Evolutionary conservation across 176 grass and related monocot species (phyloP).

Genomic region (Musa itinerans): DNA sequence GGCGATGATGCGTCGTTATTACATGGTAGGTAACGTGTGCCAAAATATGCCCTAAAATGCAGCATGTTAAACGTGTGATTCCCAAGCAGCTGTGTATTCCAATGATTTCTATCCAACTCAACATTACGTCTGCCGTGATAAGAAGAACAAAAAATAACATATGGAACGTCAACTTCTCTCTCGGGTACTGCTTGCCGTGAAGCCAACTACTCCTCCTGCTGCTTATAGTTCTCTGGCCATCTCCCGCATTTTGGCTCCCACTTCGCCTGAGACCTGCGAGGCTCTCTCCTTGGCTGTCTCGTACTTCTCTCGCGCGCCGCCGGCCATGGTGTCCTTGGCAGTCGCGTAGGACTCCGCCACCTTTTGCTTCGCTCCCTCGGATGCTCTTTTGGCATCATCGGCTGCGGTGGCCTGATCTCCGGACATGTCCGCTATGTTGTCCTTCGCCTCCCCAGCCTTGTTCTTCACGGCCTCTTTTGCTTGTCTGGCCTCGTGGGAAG

Average conservation of each 20-base stretch:
- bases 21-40: too few species aligned
- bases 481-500: neutral
- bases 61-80: too few species aligned
- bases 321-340: conserved; percentile 23
- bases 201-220: too few species aligned
- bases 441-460: neutral
- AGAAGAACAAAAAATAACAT: too few species aligned
- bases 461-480: neutral
- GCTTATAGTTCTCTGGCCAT: neutral
- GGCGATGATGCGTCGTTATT: too few species aligned
- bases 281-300: conserved; percentile 33
- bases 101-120: too few species aligned
- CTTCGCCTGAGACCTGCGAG: conserved; percentile 14
- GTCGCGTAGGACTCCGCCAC: conserved; percentile 15
- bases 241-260: conserved; percentile 20
- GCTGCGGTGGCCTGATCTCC: neutral
- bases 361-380: conserved; percentile 20
- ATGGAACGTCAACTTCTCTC: too few species aligned
- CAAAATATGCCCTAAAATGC: too few species aligned
- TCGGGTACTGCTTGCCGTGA: too few species aligned
- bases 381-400: conserved; percentile 11
- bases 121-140: too few species aligned
- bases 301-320: conserved; percentile 9
- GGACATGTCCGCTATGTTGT: neutral
- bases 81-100: too few species aligned